Conservation (phyloP, 176 grass and related monocot genomes). For the Triticum monococcum region DNA sequence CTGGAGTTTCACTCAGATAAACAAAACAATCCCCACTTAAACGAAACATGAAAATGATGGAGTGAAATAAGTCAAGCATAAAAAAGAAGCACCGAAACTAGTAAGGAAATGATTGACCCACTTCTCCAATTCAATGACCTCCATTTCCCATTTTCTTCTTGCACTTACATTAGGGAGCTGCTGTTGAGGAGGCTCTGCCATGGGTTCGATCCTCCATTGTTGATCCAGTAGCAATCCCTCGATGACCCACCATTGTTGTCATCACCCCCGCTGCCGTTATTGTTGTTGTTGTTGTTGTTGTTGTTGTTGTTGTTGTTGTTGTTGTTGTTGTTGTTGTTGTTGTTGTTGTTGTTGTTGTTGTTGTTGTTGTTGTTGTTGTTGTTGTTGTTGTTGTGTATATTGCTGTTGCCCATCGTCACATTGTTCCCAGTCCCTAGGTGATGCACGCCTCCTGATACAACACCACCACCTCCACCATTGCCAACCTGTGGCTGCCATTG, state of each 20-base stretch:
- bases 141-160: neutral
- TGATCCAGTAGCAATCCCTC: neutral
- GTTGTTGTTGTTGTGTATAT: neutral
- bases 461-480: neutral
- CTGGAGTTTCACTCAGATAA: neutral
- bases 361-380: no score
- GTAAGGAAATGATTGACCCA: neutral
- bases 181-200: slow-evolving; percentile 49
- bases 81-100: no score
- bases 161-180: slow-evolving; percentile 17
- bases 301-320: no score
- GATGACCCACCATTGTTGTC: neutral
- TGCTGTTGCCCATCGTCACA: neutral
- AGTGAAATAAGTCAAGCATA: neutral
- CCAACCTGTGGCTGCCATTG: neutral
- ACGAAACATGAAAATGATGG: neutral
- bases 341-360: no score
- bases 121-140: neutral
- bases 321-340: no score
- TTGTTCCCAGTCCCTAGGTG: neutral
- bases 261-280: neutral
- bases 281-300: neutral
- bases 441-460: neutral
- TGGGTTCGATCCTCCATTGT: neutral
- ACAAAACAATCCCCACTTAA: neutral